Evolutionary conservation across 352 stramenopile species (phyloP), one percentile per base, ranked within the genome.

Genomic region (Globisporangium parvum): DNA sequence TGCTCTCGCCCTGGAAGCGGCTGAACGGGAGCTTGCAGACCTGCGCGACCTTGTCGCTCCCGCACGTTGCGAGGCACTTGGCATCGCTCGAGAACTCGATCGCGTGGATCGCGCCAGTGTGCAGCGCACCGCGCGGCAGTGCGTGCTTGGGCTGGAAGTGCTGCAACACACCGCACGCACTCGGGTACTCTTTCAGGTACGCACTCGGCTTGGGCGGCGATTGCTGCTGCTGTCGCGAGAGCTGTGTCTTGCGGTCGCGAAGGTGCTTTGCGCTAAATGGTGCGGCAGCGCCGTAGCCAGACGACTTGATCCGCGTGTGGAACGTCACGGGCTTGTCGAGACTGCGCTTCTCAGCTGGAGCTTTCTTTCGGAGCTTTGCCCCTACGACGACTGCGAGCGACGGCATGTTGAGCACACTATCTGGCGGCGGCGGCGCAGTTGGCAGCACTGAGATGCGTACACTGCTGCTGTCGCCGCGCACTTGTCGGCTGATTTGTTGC

Each of bases 271-370:
- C 44, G 0, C 54, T 53, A 20, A 77, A 75, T 11, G 59, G 48
- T 58, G 66, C 21, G 46, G 46, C 15, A 15, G 50, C 20, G 42
- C 85, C 87, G 62, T 96, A 96, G 0, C 87, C 87, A 1, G 83
- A 94, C 15, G 87, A 96, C 50, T 78, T 77, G 51, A 96, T 82
- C 17, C 76, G 69, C 15, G 77, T 76, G 42, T 85, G 86, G 42
- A 94, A 96, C 21, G 82, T 91, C 45, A 95, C 71, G 20, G 85
- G 80, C 15, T 92, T 85, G 67, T 95, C 77, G 2, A 76, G 55
- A 14, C 3, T 26, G 2, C 33, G 51, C 28, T 73, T 81, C 10
- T 8, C 31, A 37, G 31, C 28, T 10, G 28, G 28, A 3, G 44
- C 40, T 31, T 60, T 70, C 26, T 48, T 63, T 6, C 10, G 61